Evolutionary conservation across 1,284 basidiomycete genomes (phyloP).

Genomic region (Filobasidium uniguttulatum): DNA sequence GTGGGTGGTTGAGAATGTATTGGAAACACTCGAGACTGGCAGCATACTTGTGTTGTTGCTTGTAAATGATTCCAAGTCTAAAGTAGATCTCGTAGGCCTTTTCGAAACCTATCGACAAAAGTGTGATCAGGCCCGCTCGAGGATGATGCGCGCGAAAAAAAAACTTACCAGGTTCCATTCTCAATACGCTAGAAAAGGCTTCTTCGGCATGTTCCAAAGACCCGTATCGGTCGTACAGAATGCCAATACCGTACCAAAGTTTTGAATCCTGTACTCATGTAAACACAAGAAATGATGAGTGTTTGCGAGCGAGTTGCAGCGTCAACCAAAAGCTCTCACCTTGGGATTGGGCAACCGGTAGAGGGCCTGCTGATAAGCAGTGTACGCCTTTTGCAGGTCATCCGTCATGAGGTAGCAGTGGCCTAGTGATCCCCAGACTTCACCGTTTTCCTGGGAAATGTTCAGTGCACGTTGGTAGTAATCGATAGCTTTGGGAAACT

Average conservation of each 20-base stretch:
- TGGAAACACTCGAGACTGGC: constrained; percentile 84
- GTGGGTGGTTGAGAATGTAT: constrained; percentile 87
- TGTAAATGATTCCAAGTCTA: constrained; percentile 97
- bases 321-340: constrained; percentile 36
- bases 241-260: constrained; percentile 98
- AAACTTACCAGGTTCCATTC: constrained; percentile 79
- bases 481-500: constrained; percentile 58
- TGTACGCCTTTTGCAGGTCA: constrained; percentile 95
- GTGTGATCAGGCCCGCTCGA: too few species aligned
- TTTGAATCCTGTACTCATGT: constrained; percentile 90
- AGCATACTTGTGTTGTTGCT: constrained; percentile 87
- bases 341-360: constrained; percentile 93
- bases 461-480: constrained; percentile 83
- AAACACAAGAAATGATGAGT: background rate
- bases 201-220: constrained; percentile 97
- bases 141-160: background rate
- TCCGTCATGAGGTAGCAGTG: constrained; percentile 99
- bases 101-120: constrained; percentile 61
- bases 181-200: constrained; percentile 87
- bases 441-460: constrained; percentile 81
- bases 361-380: constrained; percentile 95
- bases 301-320: too few species aligned
- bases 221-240: constrained; percentile 95
- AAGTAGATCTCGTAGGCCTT: constrained; percentile 99
- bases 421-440: constrained; percentile 81